phyloP scores from a whole-genome alignment of 345 rosid species.

The Populus euphratica region DNA sequence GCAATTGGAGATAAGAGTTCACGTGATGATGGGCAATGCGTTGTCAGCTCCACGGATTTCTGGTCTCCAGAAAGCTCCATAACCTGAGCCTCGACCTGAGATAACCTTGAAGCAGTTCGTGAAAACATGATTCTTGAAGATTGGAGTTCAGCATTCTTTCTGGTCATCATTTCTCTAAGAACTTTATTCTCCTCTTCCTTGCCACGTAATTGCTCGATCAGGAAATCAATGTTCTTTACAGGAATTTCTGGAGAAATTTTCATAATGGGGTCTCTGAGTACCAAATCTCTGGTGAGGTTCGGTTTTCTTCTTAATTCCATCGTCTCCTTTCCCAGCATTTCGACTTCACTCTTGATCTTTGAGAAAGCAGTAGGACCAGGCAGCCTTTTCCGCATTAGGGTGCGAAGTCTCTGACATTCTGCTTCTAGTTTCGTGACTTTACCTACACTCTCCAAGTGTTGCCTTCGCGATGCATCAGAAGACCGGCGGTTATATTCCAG shows the following conservation, averaged over 20 bases:
- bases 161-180: conserved; percentile 57
- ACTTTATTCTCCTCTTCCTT: conserved; percentile 72
- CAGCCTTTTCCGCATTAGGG: conserved; percentile 53
- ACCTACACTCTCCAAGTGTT: conserved; percentile 57
- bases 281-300: conserved; percentile 45
- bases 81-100: conserved; percentile 39
- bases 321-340: conserved; percentile 37
- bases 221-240: conserved; percentile 34
- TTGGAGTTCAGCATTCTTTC: conserved; percentile 51
- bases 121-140: conserved; percentile 53
- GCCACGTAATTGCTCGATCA: conserved; percentile 50
- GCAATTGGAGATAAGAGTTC: conserved; percentile 25
- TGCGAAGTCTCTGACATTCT: conserved; percentile 73
- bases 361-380: conserved; percentile 47
- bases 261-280: conserved; percentile 35
- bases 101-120: conserved; percentile 45
- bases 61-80: conserved; percentile 26
- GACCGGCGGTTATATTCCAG: conserved; percentile 62
- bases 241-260: conserved; percentile 38
- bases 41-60: conserved; percentile 31
- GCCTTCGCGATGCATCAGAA: conserved; percentile 58
- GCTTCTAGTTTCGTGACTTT: conserved; percentile 67
- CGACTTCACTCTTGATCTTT: conserved; percentile 49
- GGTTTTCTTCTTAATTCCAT: conserved; percentile 39
- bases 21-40: conserved; percentile 22